Evolutionary conservation across 352 stramenopile species (phyloP), one percentile per base, ranked within the genome.

Genomic region (Phytopythium chamaehyphon): DNA sequence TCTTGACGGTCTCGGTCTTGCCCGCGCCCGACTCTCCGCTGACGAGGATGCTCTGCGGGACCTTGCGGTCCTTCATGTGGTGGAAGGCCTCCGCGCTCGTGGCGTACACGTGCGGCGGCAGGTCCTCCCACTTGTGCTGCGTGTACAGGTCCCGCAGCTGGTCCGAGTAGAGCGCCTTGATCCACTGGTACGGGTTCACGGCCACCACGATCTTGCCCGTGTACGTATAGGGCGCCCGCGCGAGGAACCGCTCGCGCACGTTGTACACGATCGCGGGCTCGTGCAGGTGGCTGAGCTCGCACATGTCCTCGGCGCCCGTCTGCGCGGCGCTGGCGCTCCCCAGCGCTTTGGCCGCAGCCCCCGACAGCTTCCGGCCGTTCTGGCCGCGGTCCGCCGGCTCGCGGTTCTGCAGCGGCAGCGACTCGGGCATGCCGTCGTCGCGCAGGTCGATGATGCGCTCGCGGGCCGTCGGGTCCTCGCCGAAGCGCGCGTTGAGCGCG

Each of bases 141-240:
- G 75, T 88, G 66, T 97, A 96, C 52, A 80, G 44, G 23, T 78
- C 69, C 15, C 78, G 70, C 23, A 91, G 65, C 44, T 82, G 69
- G 38, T 96, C 76, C 8, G 75, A 82, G 67, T 97, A 97, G 40
- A 96, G 64, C 16, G 71, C 48, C 55, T 90, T 83, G 57, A 96
- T 78, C 86, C 88, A 96, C 38, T 82, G 78, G 60, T 98, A 99
- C 33, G 95, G 96, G 64, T 99, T 99, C 38, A 98, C 86, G 1
- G 95, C 95, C 39, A 99, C 88, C 22, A 98, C 85, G 69, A 99
- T 98, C 59, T 98, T 93, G 33, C 95, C 95, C 33, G 96, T 98
- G 62, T 97, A 97, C 38, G 96, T 98, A 75, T 99, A 99, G 1
- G 96, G 96, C 54, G 87, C 72, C 40, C 81, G 64, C n/a, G 73